phyloP scores from a whole-genome alignment of 208 protist species.

The Polymyxa betae region DNA sequence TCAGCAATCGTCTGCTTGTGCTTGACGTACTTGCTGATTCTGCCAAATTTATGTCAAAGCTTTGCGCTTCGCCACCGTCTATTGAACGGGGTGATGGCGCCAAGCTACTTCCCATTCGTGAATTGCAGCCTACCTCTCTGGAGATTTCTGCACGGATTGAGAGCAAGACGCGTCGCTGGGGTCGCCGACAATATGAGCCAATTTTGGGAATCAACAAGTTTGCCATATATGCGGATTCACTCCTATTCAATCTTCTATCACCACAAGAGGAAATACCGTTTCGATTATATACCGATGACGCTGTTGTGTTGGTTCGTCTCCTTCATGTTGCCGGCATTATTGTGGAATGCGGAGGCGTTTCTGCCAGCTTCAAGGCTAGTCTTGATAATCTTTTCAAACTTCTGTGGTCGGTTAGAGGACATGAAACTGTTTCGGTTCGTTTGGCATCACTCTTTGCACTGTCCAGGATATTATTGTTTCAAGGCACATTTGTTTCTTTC shows the following conservation, averaged over 20 bases:
- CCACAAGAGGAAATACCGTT: background rate
- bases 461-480: background rate
- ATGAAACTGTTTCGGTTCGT: background rate
- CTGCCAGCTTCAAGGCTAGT: background rate
- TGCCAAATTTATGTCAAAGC: background rate
- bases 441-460: background rate
- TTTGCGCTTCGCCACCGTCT: background rate
- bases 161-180: constrained; percentile 18
- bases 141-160: background rate
- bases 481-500: background rate
- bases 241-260: background rate
- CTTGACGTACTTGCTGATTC: constrained; percentile 15
- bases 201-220: background rate
- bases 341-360: background rate
- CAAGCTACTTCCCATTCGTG: background rate
- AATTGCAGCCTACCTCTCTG: background rate
- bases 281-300: background rate
- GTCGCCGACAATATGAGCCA: background rate
- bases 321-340: constrained; percentile 22
- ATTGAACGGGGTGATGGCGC: background rate
- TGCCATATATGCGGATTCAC: background rate
- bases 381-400: background rate
- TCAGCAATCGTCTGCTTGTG: background rate
- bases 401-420: background rate
- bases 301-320: background rate